phyloP scores from a whole-genome alignment of 108 stramenopile species.

The Cylindrotheca closterium region DNA sequence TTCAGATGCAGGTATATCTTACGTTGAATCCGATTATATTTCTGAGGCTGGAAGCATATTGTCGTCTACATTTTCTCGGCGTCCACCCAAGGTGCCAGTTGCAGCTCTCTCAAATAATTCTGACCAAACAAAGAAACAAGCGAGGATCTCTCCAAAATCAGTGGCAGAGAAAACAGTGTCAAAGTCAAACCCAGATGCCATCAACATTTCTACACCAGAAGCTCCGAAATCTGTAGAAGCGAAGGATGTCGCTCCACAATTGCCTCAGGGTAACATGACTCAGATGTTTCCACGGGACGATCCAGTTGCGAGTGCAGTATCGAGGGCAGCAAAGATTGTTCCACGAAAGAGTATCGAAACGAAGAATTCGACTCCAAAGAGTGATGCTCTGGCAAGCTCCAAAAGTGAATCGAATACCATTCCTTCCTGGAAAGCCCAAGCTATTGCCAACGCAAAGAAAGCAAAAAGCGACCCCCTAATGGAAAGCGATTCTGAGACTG shows the following conservation, averaged over 20 bases:
- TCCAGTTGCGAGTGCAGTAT: too few species aligned
- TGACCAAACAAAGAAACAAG: too few species aligned
- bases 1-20: not conserved
- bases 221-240: not conserved
- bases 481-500: not conserved
- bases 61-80: not conserved
- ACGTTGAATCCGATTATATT: not conserved
- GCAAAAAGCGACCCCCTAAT: not conserved
- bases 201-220: too few species aligned
- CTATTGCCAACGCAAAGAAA: too few species aligned
- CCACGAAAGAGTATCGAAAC: not conserved
- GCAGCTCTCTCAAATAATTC: not conserved
- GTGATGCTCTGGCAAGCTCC: not conserved
- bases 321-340: too few species aligned
- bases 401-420: not conserved
- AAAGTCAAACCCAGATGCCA: too few species aligned
- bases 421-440: not conserved
- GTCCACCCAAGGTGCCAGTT: not conserved
- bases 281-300: too few species aligned
- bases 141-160: too few species aligned
- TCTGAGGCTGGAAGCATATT: not conserved
- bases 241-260: too few species aligned
- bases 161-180: too few species aligned
- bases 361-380: not conserved
- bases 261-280: too few species aligned